Conservation (phyloP, 2,329 filamentous ascomycete species). For the Moelleriella libera region DNA sequence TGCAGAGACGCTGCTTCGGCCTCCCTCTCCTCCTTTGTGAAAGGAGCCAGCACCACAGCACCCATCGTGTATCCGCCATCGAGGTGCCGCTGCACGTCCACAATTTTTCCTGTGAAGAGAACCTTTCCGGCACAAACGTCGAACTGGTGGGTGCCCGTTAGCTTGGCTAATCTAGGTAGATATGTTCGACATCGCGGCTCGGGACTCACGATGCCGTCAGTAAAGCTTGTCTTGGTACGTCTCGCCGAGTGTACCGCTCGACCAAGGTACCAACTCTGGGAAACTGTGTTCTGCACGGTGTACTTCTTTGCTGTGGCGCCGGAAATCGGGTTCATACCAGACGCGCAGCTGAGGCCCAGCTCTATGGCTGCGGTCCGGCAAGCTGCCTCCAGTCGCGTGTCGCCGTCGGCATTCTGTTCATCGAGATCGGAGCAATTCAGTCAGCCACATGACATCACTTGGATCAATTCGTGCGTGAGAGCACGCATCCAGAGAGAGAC, state of each 20-base stretch:
- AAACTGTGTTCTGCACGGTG: conserved; percentile 13
- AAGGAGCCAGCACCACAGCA: conserved; percentile 18
- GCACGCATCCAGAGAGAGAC: not conserved
- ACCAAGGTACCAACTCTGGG: conserved; percentile 19
- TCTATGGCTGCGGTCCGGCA: conserved; percentile 21
- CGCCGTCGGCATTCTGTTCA: conserved; percentile 17
- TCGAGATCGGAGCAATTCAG: not conserved
- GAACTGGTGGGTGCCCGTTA: conserved; percentile 7
- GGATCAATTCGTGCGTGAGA: not conserved
- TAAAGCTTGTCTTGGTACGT: conserved; percentile 12
- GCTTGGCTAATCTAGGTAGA: not conserved
- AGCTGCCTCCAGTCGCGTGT: conserved; percentile 19
- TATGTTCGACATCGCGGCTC: not conserved
- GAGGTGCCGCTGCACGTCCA: conserved; percentile 22
- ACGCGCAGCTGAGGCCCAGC: conserved; percentile 22
- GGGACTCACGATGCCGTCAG: conserved; percentile 13
- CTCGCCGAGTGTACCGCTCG: conserved; percentile 16
- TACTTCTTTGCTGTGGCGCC: conserved; percentile 6
- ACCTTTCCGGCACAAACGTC: conserved; percentile 18
- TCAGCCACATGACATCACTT: not conserved
- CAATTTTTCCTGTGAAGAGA: conserved; percentile 24
- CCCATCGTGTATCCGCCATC: conserved; percentile 26
- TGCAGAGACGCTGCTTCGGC: conserved; percentile 2
- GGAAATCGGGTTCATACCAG: conserved; percentile 18
- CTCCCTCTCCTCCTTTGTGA: conserved; percentile 16